phyloP scores from a whole-genome alignment of 768 basidiomycete genomes.

The Epithele typhae region DNA sequence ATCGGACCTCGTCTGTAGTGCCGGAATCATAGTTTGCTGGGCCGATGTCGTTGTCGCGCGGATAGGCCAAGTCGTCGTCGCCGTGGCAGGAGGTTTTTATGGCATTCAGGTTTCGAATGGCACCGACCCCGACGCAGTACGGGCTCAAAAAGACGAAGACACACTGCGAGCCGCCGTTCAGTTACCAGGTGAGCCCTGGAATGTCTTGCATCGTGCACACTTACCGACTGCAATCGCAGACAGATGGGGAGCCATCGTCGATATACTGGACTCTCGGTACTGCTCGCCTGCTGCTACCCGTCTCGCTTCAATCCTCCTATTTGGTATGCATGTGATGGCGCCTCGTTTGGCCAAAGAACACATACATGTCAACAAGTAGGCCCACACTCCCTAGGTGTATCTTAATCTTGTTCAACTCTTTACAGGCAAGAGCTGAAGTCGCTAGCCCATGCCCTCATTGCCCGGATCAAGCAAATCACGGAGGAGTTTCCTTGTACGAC shows the following conservation, averaged over 20 bases:
- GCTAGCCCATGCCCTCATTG: not conserved
- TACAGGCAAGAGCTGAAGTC: no score
- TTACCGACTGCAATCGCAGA: constrained; percentile 34
- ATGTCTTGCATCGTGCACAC: not conserved
- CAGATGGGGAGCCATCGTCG: constrained; percentile 45
- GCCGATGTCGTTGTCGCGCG: constrained; percentile 57
- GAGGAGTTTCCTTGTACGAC: no score
- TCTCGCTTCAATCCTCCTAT: constrained; percentile 50
- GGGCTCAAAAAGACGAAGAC: constrained; percentile 45
- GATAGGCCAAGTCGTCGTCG: constrained; percentile 36
- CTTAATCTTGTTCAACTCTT: no score
- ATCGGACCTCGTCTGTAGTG: no score
- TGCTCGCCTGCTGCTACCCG: constrained; percentile 60
- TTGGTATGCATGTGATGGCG: constrained; percentile 50
- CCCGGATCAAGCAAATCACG: not conserved
- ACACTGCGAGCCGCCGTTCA: constrained; percentile 57
- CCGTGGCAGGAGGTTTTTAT: not conserved
- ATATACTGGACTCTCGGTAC: constrained; percentile 41
- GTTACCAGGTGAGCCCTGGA: constrained; percentile 49
- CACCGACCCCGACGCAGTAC: constrained; percentile 17
- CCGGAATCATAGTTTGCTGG: constrained; percentile 55
- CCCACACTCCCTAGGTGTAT: no score
- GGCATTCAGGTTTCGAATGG: constrained; percentile 3
- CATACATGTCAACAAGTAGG: no score
- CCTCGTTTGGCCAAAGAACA: constrained; percentile 28